Evolutionary conservation across 176 grass and related monocot genomes (phyloP).

Genomic region (Carex myosuroides): DNA sequence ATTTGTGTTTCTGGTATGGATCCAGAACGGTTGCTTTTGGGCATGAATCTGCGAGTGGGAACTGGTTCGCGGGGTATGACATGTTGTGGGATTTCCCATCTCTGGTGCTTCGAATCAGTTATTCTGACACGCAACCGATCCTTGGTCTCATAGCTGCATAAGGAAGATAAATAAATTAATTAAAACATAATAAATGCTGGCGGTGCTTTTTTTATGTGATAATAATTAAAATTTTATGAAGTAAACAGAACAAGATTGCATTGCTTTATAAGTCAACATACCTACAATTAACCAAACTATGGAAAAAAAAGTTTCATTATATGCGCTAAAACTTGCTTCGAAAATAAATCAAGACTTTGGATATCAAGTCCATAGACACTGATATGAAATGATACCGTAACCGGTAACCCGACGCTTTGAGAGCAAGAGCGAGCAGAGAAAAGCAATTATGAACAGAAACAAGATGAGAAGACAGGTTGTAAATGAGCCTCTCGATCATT

Average conservation of each 20-base stretch:
- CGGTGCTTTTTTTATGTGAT: not conserved
- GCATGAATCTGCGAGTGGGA: too few species aligned
- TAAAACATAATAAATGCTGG: not conserved
- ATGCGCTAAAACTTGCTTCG: constrained; percentile 32
- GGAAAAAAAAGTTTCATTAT: not conserved
- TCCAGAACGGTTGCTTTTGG: too few species aligned
- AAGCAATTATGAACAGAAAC: not conserved
- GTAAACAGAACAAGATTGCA: not conserved
- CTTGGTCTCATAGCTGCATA: constrained; percentile 52
- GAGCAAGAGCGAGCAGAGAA: not conserved
- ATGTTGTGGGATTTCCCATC: constrained; percentile 78
- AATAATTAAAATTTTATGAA: not conserved
- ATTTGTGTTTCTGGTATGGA: too few species aligned
- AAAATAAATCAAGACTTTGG: constrained; percentile 35
- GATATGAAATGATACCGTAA: constrained; percentile 39
- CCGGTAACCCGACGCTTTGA: not conserved
- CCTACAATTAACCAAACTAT: not conserved
- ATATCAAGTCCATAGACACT: constrained; percentile 34
- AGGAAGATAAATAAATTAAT: not conserved
- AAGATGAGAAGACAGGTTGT: not conserved
- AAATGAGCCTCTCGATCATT: not conserved
- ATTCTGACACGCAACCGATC: constrained; percentile 66
- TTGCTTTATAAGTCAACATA: not conserved
- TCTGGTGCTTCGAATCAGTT: constrained; percentile 42
- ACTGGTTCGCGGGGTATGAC: too few species aligned